Base-by-base conservation (phyloP, 1,284 basidiomycete species). In the Pyrrhoderma lamaoense region DNA sequence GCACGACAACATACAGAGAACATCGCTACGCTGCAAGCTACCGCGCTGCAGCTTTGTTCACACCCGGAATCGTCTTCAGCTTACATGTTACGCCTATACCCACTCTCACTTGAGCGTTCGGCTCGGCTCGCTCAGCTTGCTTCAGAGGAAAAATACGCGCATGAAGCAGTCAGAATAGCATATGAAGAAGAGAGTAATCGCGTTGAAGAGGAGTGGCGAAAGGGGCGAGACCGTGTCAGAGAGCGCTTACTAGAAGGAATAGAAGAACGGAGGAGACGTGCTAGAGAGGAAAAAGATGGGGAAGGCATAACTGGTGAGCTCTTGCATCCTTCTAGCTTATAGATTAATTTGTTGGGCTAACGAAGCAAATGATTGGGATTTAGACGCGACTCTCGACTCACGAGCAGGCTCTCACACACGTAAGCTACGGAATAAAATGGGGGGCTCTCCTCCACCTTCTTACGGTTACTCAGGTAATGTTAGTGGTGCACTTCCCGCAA, bases 211-310 rank as follows among this genome's bases (percentile, higher is more conserved):
- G 87, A 89, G 61, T 89, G 82, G 80, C 74, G 72, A 57, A 74
- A 76, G 49, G 87, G 86, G 2, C 70, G 80, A 42, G 83, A 85
- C 25, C 69, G 80, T 23, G 80, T 90, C 14, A 69, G 82, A 18
- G 85, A 88, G 61, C 70, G 86, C 18, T 67, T 90, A 45, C 65
- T 89, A n/a, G 87, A 89, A 60, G 84, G 87, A 16, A 85, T 89
- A 57, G 87, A 89, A 64, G 87, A 90, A 60, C 72, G 86, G 23
- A 67, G 86, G 51, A 70, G 80, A 56, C 69, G 82, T 52, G 87
- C 87, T 22, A 71, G 87, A 52, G 87, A 90, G 57, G 85, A 89
- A 68, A 89, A 89, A 60, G 85, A 89, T 55, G 83, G 85, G 48
- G 85, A 89, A 58, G 85, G 85, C 22, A 78, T 76, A 47, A 79